Base-by-base conservation (phyloP, 768 basidiomycete species). In the Amanita fuliginea region DNA sequence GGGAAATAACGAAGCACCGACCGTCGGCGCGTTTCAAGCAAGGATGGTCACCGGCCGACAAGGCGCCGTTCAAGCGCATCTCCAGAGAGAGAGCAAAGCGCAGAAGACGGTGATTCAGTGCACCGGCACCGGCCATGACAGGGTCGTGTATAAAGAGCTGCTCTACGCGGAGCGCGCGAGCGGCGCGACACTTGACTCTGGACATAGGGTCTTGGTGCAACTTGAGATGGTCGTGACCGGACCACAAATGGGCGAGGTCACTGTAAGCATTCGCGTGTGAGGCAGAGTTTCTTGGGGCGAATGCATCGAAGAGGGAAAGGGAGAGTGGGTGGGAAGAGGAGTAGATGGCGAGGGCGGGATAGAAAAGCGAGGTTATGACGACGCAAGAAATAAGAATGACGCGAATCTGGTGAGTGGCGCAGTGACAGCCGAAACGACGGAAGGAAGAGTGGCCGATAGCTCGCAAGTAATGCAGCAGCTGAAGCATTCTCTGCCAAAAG, bases 361-460 rank as follows among this genome's bases (percentile, higher is more conserved):
- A 92, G 60, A 91, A 86, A 49, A 94, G 77, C 14, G 85, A 85
- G 49, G 89, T 86, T 60, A 93, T 92, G 54, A 93, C 89, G 51
- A 91, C 77, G 45, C 84, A 79, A 18, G 86, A 92, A 53, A 91
- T 81, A 56, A 94, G 76, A 62, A 94, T 88, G 43, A 93, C 80
- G 47, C 88, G 81, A 49, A 89, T 88, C 65, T 92, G 91, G 64
- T 92, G 88, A 1, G 84, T 88, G 54, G 90, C 87, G 59, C 89
- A 91, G 61, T 92, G 89, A 51, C 89, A 70, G 67, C 87, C 87
- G 60, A 90, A 88, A 44, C 76, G 76, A 47, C 82, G 77, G 62
- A 88, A 81, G 57, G 79, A 78, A 35, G 69, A 64, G 40, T 70
- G 70, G 14, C 70, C 70, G 36, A 73, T 58, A 13, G 63, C 64